Conservation (phyloP, 2,329 filamentous ascomycete species). For the Calonectria fujianensis region DNA sequence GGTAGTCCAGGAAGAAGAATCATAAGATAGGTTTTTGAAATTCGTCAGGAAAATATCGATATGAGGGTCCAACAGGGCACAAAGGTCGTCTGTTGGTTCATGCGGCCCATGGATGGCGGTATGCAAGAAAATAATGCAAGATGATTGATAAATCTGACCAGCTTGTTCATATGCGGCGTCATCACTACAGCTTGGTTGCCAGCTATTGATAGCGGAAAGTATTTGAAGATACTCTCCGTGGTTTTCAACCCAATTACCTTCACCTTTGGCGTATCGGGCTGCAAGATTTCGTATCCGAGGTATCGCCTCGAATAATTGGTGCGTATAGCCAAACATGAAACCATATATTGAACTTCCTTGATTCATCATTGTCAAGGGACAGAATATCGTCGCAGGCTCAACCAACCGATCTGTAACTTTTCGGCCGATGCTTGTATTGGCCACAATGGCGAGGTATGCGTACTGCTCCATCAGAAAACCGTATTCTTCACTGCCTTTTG, state of each 20-base stretch:
- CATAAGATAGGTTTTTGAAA: slow-evolving; percentile 10
- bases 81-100: background rate
- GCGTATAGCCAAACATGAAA: slow-evolving; percentile 20
- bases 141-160: slow-evolving; percentile 6
- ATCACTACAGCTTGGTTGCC: background rate
- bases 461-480: slow-evolving; percentile 35
- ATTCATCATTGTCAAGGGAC: slow-evolving; percentile 14
- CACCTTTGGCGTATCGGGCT: background rate
- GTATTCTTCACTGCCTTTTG: background rate
- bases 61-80: background rate
- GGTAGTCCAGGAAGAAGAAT: slow-evolving; percentile 31
- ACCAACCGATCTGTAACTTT: background rate
- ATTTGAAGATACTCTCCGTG: background rate
- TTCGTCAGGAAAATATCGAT: slow-evolving; percentile 14
- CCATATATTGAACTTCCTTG: slow-evolving; percentile 13
- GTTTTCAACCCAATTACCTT: background rate
- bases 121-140: slow-evolving; percentile 25
- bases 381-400: background rate
- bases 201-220: background rate
- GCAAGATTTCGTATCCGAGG: slow-evolving; percentile 18
- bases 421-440: slow-evolving; percentile 28
- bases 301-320: slow-evolving; percentile 24
- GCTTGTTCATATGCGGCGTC: slow-evolving; percentile 5
- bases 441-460: slow-evolving; percentile 27
- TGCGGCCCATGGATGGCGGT: slow-evolving; percentile 1